These are phyloP conservation scores for Bothriochloa decipiens DNA, from an alignment of 176 grass and related monocot genomes.

Conservation along the genomic window DNA sequence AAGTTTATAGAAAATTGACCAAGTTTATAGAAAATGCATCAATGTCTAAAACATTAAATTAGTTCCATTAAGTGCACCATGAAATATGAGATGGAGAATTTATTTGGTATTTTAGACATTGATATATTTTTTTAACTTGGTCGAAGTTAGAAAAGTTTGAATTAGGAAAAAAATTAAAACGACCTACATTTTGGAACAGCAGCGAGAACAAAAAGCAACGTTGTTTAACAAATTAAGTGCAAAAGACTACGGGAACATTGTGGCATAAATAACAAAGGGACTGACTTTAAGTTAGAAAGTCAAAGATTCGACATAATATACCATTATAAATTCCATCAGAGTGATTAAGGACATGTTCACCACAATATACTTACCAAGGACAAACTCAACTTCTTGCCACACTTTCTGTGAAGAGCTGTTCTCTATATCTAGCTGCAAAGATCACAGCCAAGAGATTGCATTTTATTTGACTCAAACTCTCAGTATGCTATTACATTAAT, in stretches of 20 bases:
- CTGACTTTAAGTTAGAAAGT: constrained; percentile 8
- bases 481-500: constrained; percentile 15
- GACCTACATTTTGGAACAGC: background rate
- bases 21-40: background rate
- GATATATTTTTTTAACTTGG: background rate
- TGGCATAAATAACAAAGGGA: background rate
- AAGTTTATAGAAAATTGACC: background rate
- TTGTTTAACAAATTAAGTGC: background rate
- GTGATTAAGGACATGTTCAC: constrained; percentile 16
- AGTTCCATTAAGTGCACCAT: background rate
- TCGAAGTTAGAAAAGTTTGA: background rate
- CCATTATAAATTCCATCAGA: constrained; percentile 27
- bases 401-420: constrained; percentile 85
- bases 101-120: background rate
- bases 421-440: constrained; percentile 91
- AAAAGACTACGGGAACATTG: background rate
- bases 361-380: constrained; percentile 72
- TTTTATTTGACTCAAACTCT: background rate
- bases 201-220: background rate
- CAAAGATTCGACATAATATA: constrained; percentile 26
- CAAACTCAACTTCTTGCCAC: constrained; percentile 95
- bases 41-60: background rate
- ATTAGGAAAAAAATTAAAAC: background rate
- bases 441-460: constrained; percentile 29
- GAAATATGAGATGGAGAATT: background rate